Conservation (phyloP, 2,329 filamentous ascomycete species). For the Ophiostoma triangulosporum region DNA sequence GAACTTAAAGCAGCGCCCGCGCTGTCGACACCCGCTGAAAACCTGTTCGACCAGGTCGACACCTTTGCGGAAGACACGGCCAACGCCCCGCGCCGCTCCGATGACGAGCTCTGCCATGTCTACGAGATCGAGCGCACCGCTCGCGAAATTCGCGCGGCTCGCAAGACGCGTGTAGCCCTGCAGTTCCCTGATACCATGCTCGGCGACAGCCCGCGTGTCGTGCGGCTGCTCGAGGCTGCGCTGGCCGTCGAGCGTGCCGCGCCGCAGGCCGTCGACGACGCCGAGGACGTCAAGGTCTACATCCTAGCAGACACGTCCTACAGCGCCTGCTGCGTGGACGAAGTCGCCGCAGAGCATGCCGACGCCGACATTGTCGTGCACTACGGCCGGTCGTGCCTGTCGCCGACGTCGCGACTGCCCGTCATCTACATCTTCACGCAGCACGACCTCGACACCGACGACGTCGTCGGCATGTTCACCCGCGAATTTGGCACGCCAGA, state of each 20-base stretch:
- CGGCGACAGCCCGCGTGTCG: conserved; percentile 68
- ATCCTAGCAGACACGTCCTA: conserved; percentile 94
- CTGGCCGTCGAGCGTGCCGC: conserved; percentile 16
- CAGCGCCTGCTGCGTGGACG: conserved; percentile 92
- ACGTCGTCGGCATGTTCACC: conserved; percentile 47
- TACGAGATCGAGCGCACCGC: conserved; percentile 82
- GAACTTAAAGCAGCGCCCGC: conserved; percentile 41
- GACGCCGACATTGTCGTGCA: conserved; percentile 85
- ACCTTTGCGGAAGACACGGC: conserved; percentile 18
- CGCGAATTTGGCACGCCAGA: conserved; percentile 49
- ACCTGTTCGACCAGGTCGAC: conserved; percentile 40
- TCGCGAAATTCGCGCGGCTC: conserved; percentile 55
- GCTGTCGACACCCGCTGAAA: conserved; percentile 50
- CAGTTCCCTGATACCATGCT: conserved; percentile 95
- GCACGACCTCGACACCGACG: conserved; percentile 50
- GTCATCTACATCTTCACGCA: conserved; percentile 85
- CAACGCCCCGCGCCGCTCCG: conserved; percentile 25
- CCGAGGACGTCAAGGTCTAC: conserved; percentile 41
- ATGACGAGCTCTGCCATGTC: conserved; percentile 58
- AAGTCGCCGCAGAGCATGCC: conserved; percentile 89
- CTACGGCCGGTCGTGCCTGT: conserved; percentile 85
- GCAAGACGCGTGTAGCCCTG: conserved; percentile 69
- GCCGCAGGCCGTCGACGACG: background rate
- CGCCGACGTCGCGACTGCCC: conserved; percentile 72
- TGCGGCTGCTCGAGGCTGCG: conserved; percentile 40